Evolutionary conservation across 257 asterid species (phyloP), one percentile per base, ranked within the genome.

Genomic region (Nicotiana tomentosiformis): DNA sequence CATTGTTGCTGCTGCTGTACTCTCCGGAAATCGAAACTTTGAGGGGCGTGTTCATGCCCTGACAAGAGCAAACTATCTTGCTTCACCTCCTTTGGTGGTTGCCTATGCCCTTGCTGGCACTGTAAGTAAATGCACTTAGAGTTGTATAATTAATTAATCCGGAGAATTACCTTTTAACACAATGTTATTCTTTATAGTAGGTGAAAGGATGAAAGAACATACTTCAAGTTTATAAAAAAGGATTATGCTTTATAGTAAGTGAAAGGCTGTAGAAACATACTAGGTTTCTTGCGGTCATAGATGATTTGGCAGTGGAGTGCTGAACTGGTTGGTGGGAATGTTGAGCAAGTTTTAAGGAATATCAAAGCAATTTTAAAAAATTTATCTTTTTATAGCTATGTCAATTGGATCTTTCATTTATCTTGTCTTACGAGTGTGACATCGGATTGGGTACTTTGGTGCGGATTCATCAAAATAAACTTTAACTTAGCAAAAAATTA

Each of bases 61-160:
- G 87, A 95, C 99, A 64, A 93, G 99, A 83, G 97, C 98, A 53
- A 95, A 95, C 87, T 95, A 95, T 87, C 97, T 95, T 82, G 98
- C 99, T 83, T 95, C 99, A 81, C 99, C 99, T 84, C 99, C 99
- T 78, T 88, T 95, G 32, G 99, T 95, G 82, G 99, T 95, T 68
- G 99, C 98, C 16, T 95, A 95, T 88, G 99, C 99, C 57, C 98
- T 95, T 89, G 97, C 99, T 87, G 99, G 99, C 88, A 94, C 98
- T 81, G 98, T 95, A 83, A 77, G 97, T 89, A 49, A 81, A 67
- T 49, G 26, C 82, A 30, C 80, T 79, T 18, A 37, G 56, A 58
- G 69, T 33, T 67, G 33, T 60, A 23, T 80, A 43, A 18, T 77
- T 53, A 35, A 77, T 80, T 68, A 51, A 14, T 83, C 80, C 15